phyloP scores from a whole-genome alignment of 768 basidiomycete genomes.

The Tricholoma flavovirens region DNA sequence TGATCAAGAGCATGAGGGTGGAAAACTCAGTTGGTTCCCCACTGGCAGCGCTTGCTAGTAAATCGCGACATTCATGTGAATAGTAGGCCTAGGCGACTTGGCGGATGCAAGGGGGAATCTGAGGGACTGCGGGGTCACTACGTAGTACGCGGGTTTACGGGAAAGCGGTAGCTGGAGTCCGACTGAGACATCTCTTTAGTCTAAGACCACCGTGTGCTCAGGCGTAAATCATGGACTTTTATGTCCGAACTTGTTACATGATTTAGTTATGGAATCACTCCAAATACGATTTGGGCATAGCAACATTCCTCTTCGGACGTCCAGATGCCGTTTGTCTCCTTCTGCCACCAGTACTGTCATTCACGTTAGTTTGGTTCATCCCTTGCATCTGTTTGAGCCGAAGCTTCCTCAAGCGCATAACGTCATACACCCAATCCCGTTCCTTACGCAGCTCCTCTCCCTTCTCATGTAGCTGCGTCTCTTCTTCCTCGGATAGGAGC shows the following conservation, averaged over 20 bases:
- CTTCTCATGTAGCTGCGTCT: constrained; percentile 45
- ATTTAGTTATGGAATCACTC: constrained; percentile 13
- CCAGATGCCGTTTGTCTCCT: constrained; percentile 8
- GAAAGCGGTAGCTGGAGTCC: too few relatives aligned
- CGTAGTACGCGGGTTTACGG: too few relatives aligned
- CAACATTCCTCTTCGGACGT: constrained; percentile 21
- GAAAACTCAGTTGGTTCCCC: too few relatives aligned
- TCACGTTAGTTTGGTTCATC: constrained; percentile 1
- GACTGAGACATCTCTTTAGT: too few relatives aligned
- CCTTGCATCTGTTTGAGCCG: constrained; percentile 19
- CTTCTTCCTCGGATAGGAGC: constrained; percentile 48
- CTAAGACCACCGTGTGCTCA: too few relatives aligned
- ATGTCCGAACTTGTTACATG: background rate
- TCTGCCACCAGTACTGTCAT: background rate
- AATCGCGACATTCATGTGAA: too few relatives aligned
- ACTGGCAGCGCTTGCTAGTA: too few relatives aligned
- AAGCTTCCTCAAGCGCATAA: constrained; percentile 38
- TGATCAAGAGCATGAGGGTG: too few relatives aligned
- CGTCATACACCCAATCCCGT: constrained; percentile 67
- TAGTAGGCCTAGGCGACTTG: too few relatives aligned
- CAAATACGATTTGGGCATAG: constrained; percentile 20
- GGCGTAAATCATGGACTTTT: too few relatives aligned
- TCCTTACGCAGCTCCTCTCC: constrained; percentile 44
- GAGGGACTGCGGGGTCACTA: too few relatives aligned
- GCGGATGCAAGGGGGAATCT: too few relatives aligned